A percentile compares a stretch with the other conserved stretches of the same genome.
Evolutionary conservation across 208 protist species (phyloP).

Genomic region (Acanthamoeba triangularis): DNA sequence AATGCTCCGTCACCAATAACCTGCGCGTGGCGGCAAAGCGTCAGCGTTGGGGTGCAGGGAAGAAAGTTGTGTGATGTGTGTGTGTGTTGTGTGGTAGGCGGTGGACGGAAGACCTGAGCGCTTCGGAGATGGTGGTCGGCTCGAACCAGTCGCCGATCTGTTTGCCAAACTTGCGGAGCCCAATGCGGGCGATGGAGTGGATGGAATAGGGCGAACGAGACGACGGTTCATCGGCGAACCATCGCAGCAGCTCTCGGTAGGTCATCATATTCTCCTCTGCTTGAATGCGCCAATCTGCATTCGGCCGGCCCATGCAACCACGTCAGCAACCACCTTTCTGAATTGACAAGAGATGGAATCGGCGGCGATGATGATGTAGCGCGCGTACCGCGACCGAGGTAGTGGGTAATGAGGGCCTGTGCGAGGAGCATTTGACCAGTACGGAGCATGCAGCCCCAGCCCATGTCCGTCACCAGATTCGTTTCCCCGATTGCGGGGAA

Average conservation of each 20-base stretch:
- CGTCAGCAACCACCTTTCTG: not conserved
- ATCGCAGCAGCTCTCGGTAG: slow-evolving; percentile 73
- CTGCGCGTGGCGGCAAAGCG: not conserved
- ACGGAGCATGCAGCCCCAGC: slow-evolving; percentile 95
- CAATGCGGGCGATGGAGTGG: slow-evolving; percentile 76
- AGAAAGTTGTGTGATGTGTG: not conserved
- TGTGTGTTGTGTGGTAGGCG: not conserved
- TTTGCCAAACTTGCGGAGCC: slow-evolving; percentile 42
- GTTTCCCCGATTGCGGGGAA: slow-evolving; percentile 67
- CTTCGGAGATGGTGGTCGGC: slow-evolving; percentile 78
- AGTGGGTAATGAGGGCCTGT: slow-evolving; percentile 86
- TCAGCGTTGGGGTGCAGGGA: not conserved
- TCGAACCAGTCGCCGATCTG: slow-evolving; percentile 85
- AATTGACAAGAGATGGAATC: not conserved
- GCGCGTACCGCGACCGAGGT: slow-evolving; percentile 68
- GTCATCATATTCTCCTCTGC: slow-evolving; percentile 10
- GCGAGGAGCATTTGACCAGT: slow-evolving; percentile 94
- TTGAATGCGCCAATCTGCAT: not conserved
- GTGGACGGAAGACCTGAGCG: not conserved
- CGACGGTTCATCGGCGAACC: slow-evolving; percentile 79
- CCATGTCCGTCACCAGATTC: slow-evolving; percentile 86
- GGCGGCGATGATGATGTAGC: too few species aligned
- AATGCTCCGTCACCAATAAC: slow-evolving; percentile 45
- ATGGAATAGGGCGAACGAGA: slow-evolving; percentile 82
- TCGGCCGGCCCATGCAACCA: not conserved